Base-by-base conservation (phyloP, 805 yeast genomes). In the Pichia ethanolica region DNA sequence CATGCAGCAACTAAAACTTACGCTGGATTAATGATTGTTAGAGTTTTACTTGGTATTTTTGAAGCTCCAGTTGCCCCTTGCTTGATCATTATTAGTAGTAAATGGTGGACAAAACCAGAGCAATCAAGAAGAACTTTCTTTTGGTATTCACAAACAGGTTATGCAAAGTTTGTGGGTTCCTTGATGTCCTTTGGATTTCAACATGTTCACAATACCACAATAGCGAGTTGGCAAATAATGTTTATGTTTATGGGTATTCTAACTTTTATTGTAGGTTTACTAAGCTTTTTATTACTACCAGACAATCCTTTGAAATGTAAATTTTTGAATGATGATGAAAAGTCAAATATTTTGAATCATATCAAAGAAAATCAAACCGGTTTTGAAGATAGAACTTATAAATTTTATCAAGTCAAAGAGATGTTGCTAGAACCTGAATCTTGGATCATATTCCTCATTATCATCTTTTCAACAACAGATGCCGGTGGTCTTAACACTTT, bases 1-100 rank as follows among this genome's bases (percentile, higher is more conserved):
- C 73, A 70, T 36, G 74, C 77, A 56, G 66, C 73, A 0, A 76
- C 75, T 20, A 53, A 50, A 46, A 72, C 68, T 50, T 72, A 69
- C 53, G 67, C 68, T 13, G 81, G 81, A 33, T 68, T 78, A 2
- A 62, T 69, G 46, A 73, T 68, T 4, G 52, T 74, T 28, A 53
- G 75, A 36, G 72, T 75, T 56, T 69, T 74, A 54, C 58, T 77
- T 25, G 83, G 82, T 69, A 33, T 66, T 3, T 55, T 57, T 51
- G 71, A 66, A 53, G 52, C 57, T 28, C 47, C 55, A 9, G 55
- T 55, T 30, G 51, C 56, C 7, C 44, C 48, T 3, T 53, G 55
- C 33, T 44, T 51, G 13, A 46, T 53, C 14, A 45, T 45, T 5
- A 48, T 53, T 11, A 41, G 38, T 13, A 47, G 53, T 8, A 56